Conservation (phyloP, 805 yeast species). For the Brettanomyces sp. region DNA sequence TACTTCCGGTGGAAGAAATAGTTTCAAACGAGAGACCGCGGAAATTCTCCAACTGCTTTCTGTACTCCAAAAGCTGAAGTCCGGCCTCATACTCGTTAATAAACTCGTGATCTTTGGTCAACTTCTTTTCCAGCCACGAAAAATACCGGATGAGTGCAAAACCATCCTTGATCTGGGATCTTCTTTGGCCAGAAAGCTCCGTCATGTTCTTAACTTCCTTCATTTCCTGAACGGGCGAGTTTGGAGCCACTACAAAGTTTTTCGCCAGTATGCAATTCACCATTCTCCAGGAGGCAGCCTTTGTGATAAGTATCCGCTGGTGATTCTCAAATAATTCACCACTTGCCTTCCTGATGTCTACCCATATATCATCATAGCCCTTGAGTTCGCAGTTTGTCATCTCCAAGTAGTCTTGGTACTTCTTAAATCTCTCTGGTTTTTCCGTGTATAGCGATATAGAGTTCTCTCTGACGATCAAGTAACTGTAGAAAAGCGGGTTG, state of each 20-base stretch:
- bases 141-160: constrained; percentile 44
- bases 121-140: constrained; percentile 48
- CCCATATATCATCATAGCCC: constrained; percentile 38
- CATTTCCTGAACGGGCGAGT: constrained; percentile 49
- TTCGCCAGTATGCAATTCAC: constrained; percentile 36
- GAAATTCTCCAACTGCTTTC: constrained; percentile 42
- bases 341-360: constrained; percentile 30
- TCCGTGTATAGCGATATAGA: constrained; percentile 34
- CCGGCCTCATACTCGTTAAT: constrained; percentile 63
- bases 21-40: constrained; percentile 66
- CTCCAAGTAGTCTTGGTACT: constrained; percentile 30
- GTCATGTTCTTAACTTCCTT: constrained; percentile 41
- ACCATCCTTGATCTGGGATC: constrained; percentile 51
- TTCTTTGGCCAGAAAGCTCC: constrained; percentile 42
- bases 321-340: constrained; percentile 10
- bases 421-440: constrained; percentile 28
- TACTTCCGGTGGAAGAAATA: constrained; percentile 66
- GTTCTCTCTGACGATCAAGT: constrained; percentile 34
- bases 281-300: constrained; percentile 60
- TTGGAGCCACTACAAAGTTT: constrained; percentile 28
- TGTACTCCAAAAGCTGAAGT: constrained; percentile 43
- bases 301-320: constrained; percentile 39
- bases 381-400: constrained; percentile 34
- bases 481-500: constrained; percentile 46
- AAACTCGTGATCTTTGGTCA: constrained; percentile 31